Base-by-base conservation (phyloP, 805 yeast genomes). In the Wickerhamomyces kurtzmanii region DNA sequence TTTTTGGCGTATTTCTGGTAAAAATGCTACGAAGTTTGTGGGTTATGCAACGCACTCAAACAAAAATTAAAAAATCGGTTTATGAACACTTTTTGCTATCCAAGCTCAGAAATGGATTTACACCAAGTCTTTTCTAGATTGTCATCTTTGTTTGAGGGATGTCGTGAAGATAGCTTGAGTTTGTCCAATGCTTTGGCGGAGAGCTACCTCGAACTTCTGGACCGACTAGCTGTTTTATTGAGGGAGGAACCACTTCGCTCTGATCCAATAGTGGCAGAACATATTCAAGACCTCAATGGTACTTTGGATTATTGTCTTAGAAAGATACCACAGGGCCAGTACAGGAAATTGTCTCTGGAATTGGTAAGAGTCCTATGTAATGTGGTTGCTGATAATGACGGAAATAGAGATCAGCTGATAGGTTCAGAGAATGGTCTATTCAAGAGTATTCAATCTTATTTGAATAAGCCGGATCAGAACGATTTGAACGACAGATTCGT, bases 91-190 rank as follows among this genome's bases (percentile, higher is more conserved):
- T 12, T 11, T 10, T 12, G 15, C 10, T 17, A 13, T 15, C n/a
- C 10, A 22, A 23, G 13, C 17, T 6, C 22, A 15, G 14, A 12
- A 3, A 39, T 45, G 50, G 52, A 44, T 11, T 20, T 47, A 9
- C 46, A 45, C 4, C 45, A 44, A 31, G 34, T 37, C 2, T 28
- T 45, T 2, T 44, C 37, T 26, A 49, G 51, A 1, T 36, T 47
- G 7, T 43, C 38, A 29, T 29, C 41, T 11, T 41, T 45, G 17
- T 37, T 45, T 8, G 27, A 32, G 2, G 35, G 28, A 7, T 37
- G 45, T 26, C 30, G 34, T 12, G 30, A 28, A 5, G 28, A 19
- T 1, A 34, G 27, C 4, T 24, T 32, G 13, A 20, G 29, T 3
- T 25, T 31, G 1, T 32, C 39, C n/a, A 27, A 31, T 9, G 24